phyloP scores from a whole-genome alignment of 768 basidiomycete genomes.

The Tremella fuciformis region DNA sequence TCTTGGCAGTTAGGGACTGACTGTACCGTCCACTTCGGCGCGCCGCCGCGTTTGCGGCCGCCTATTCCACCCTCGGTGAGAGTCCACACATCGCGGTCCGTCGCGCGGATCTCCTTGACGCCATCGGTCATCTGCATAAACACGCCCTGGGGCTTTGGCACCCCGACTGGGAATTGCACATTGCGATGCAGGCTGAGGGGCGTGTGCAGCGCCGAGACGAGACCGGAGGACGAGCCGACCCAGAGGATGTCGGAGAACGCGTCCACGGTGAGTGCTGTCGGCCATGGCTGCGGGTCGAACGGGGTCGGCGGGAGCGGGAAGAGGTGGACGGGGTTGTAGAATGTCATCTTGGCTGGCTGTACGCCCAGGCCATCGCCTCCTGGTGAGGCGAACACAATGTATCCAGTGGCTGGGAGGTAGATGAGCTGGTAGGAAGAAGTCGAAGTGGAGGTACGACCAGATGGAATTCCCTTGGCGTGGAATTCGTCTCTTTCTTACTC shows the following conservation, averaged over 20 bases:
- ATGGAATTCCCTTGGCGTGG: too few species aligned
- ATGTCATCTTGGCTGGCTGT: conserved; percentile 16
- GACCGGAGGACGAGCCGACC: conserved; percentile 72
- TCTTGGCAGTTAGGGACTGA: not conserved
- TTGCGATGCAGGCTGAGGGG: conserved; percentile 42
- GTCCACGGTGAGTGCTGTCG: conserved; percentile 78
- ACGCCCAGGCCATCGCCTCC: too few species aligned
- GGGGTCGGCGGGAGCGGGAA: conserved; percentile 40
- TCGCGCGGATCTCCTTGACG: conserved; percentile 71
- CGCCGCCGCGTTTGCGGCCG: conserved; percentile 52
- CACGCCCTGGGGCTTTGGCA: conserved; percentile 46
- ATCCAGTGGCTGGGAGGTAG: too few species aligned
- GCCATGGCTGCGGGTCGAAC: conserved; percentile 55
- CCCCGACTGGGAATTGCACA: conserved; percentile 46
- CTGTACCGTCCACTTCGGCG: conserved; percentile 51
- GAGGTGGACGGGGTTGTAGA: conserved; percentile 50
- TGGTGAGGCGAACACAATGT: too few species aligned
- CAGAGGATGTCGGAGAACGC: conserved; percentile 85
- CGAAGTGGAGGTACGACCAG: too few species aligned
- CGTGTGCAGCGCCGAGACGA: conserved; percentile 65
- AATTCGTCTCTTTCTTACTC: too few species aligned
- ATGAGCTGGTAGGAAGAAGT: too few species aligned
- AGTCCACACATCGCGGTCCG: conserved; percentile 68
- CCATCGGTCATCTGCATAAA: conserved; percentile 18
- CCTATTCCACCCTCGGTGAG: conserved; percentile 54